phyloP scores from a whole-genome alignment of 495 filamentous ascomycete species.

The Rusavskia elegans region DNA sequence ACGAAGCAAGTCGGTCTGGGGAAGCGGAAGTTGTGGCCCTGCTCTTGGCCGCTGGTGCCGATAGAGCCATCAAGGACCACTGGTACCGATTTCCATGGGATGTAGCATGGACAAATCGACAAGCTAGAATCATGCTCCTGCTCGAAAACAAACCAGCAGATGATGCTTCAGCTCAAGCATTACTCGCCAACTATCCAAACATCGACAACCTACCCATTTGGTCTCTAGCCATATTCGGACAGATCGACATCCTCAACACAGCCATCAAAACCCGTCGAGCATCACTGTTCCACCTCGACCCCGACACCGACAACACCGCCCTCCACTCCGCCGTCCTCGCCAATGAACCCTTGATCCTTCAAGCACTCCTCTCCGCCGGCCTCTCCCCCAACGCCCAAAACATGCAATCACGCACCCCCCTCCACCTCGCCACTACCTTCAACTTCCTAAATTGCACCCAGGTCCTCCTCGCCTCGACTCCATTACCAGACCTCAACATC shows the following conservation, averaged over 20 bases:
- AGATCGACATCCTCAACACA: neutral
- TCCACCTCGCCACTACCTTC: neutral
- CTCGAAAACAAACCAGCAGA: neutral
- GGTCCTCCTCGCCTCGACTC: neutral
- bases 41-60: conserved; percentile 4
- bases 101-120: conserved; percentile 12
- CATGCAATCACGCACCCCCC: neutral
- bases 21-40: neutral
- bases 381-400: neutral
- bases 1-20: conserved; percentile 8
- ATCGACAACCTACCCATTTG: neutral
- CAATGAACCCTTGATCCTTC: neutral
- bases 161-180: neutral
- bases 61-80: conserved; percentile 5
- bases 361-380: neutral
- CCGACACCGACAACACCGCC: conserved; percentile 2
- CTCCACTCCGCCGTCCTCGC: neutral
- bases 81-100: conserved; percentile 1
- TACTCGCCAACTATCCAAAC: neutral
- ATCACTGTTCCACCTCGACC: neutral
- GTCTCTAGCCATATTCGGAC: neutral
- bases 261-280: neutral
- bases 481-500: neutral
- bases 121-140: conserved; percentile 2
- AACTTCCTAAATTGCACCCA: neutral